These are phyloP conservation scores for Penstemon barbatus DNA, from an alignment of 257 asterid species.

Conservation along the genomic window DNA sequence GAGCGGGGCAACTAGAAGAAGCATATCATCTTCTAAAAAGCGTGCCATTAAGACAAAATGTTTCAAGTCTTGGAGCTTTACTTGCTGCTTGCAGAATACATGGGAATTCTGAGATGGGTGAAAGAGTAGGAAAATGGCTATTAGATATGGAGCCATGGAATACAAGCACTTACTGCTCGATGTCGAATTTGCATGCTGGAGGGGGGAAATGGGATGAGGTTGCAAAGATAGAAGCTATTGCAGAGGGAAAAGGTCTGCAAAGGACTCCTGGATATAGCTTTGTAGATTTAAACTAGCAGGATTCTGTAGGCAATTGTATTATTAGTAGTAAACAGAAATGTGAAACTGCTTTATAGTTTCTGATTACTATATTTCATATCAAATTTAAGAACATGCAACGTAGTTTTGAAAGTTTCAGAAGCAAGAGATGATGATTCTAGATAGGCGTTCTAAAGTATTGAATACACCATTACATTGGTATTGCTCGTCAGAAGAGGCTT, in stretches of 20 bases:
- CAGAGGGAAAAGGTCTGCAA: constrained; percentile 44
- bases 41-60: constrained; percentile 31
- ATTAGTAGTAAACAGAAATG: not conserved
- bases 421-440: too few species aligned
- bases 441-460: too few species aligned
- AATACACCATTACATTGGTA: too few species aligned
- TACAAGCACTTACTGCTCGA: constrained; percentile 43
- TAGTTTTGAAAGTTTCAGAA: too few species aligned
- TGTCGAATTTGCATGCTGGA: constrained; percentile 57
- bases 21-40: constrained; percentile 39
- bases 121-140: constrained; percentile 43
- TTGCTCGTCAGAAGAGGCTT: too few species aligned
- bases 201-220: constrained; percentile 58
- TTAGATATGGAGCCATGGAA: constrained; percentile 44
- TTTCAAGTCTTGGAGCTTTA: constrained; percentile 47
- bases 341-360: too few species aligned
- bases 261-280: constrained; percentile 54
- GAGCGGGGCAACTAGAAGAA: constrained; percentile 59
- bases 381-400: too few species aligned
- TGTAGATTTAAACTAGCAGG: constrained; percentile 33
- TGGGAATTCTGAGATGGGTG: constrained; percentile 44
- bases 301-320: not conserved
- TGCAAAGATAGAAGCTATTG: constrained; percentile 37
- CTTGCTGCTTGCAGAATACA: constrained; percentile 59
- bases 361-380: too few species aligned